Conservation (phyloP, 2,329 filamentous ascomycete genomes). For the Pseudomassariella vexata region DNA sequence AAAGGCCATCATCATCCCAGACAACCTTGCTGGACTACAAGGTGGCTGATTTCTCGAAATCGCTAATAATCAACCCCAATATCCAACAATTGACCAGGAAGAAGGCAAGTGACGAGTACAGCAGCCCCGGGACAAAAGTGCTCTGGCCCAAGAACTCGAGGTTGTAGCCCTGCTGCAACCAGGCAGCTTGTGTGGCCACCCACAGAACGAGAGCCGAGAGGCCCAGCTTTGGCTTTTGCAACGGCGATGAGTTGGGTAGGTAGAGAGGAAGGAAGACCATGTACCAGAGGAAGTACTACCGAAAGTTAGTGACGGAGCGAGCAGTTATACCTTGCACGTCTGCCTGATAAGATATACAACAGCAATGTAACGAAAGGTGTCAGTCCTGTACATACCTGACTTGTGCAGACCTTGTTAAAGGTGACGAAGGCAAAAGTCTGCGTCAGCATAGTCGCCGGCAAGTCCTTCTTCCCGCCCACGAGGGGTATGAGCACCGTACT, state of each 20-base stretch:
- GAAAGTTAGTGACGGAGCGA: too few relatives aligned
- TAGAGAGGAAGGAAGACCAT: slow-evolving; percentile 90
- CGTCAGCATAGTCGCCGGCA: slow-evolving; percentile 80
- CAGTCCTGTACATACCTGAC: slow-evolving; percentile 70
- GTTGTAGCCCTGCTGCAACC: slow-evolving; percentile 69
- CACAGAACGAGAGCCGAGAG: slow-evolving; percentile 62
- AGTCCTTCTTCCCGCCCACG: slow-evolving; percentile 70
- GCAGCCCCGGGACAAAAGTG: slow-evolving; percentile 82
- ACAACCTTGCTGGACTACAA: too few relatives aligned
- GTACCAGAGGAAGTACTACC: slow-evolving; percentile 96
- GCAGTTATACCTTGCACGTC: too few relatives aligned
- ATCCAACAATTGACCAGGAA: slow-evolving; percentile 87
- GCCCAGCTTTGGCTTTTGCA: slow-evolving; percentile 56
- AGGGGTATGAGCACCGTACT: slow-evolving; percentile 73
- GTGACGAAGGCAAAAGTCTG: slow-evolving; percentile 97
- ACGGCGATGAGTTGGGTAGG: slow-evolving; percentile 71
- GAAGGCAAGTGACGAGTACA: slow-evolving; percentile 68
- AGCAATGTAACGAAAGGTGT: neutral
- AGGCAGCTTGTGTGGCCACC: slow-evolving; percentile 68
- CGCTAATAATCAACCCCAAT: slow-evolving; percentile 69
- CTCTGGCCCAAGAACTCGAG: slow-evolving; percentile 77
- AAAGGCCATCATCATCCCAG: too few relatives aligned
- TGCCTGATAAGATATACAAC: too few relatives aligned
- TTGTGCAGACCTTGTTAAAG: slow-evolving; percentile 99
- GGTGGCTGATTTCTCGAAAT: slow-evolving; percentile 47